Percentiles rank a stretch among this genome's conserved stretches.
These are phyloP conservation scores for Anthostomella pinea DNA, from an alignment of 2,329 filamentous ascomycete genomes.

Conservation along the genomic window DNA sequence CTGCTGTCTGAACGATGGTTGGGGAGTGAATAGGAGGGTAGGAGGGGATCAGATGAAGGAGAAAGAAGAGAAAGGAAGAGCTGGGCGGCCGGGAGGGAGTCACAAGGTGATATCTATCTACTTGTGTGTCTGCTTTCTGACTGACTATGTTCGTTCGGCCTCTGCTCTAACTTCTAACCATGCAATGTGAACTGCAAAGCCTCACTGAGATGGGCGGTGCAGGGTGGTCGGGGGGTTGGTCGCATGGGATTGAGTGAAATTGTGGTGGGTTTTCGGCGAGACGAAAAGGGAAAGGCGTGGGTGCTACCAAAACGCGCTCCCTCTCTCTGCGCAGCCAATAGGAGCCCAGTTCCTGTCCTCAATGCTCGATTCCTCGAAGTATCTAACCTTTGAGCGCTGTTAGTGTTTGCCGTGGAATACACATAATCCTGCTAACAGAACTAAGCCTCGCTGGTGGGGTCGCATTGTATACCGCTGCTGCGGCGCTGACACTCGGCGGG, in stretches of 20 bases:
- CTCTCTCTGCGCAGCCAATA: no score
- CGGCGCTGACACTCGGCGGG: no score
- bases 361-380: no score
- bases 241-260: constrained; percentile 17
- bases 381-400: constrained; percentile 2
- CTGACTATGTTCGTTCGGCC: no score
- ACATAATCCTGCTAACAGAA: constrained; percentile 10
- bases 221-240: constrained; percentile 15
- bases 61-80: constrained; percentile 20
- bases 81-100: constrained; percentile 29
- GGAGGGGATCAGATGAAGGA: constrained; percentile 10
- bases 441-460: constrained; percentile 9
- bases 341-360: no score
- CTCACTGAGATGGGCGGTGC: constrained; percentile 22
- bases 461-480: no score
- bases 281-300: constrained; percentile 11
- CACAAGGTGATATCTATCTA: constrained; percentile 34
- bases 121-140: no score
- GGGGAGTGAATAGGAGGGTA: constrained; percentile 11
- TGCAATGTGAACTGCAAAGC: constrained; percentile 25
- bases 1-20: no score
- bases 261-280: constrained; percentile 16
- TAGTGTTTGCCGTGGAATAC: constrained; percentile 3
- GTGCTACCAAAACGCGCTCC: not conserved
- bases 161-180: constrained; percentile 19